Evolutionary conservation across 2,329 filamentous ascomycete species (phyloP).

Genomic region (Blastomyces percursus): DNA sequence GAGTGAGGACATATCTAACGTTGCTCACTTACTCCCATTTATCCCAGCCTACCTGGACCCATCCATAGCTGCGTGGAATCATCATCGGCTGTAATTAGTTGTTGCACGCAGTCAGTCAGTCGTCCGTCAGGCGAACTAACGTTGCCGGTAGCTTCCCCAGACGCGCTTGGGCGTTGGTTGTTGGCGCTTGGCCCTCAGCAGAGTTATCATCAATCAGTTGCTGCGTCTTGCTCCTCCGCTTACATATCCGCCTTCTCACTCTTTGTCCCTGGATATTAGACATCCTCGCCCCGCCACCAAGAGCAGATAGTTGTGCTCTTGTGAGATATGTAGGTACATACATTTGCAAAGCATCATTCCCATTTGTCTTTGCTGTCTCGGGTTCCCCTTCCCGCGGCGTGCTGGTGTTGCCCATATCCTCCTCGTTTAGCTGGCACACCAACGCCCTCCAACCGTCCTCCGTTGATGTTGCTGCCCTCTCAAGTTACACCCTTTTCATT

Average conservation of each 20-base stretch:
- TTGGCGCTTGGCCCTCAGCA: background rate
- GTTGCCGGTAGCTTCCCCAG: background rate
- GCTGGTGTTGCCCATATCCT: background rate
- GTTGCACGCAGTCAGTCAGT: too few relatives aligned
- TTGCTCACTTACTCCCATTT: background rate
- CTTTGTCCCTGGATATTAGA: background rate
- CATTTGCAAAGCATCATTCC: background rate
- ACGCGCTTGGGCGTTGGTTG: background rate
- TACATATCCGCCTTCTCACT: background rate
- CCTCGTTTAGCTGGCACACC: background rate
- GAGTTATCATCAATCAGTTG: background rate
- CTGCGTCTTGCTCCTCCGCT: background rate
- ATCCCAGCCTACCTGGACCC: background rate
- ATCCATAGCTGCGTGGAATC: background rate
- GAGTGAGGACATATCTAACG: background rate
- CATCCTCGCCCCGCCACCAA: background rate
- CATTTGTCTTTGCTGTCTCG: background rate
- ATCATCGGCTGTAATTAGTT: background rate
- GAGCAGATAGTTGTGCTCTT: background rate
- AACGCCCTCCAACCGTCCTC: background rate
- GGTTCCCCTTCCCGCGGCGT: background rate
- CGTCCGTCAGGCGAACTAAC: too few relatives aligned
- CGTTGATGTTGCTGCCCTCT: background rate
- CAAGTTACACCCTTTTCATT: background rate
- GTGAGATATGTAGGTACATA: background rate